These are phyloP conservation scores for Dendrostoma leiphaemia DNA, from an alignment of 2,329 filamentous ascomycete genomes.

Conservation along the genomic window DNA sequence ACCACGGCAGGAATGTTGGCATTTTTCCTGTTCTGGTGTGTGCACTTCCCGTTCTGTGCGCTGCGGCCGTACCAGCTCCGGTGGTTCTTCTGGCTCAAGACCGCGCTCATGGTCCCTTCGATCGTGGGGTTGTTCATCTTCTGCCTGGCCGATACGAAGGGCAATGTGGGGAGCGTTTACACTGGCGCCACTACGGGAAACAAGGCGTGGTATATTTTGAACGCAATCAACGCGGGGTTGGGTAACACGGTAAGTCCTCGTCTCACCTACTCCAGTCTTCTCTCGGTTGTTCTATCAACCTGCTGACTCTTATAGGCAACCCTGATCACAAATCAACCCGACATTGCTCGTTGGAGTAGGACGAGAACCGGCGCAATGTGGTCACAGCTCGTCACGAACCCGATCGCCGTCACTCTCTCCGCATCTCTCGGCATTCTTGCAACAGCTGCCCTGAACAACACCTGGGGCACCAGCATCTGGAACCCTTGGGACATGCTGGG, in stretches of 20 bases:
- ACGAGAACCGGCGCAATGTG: constrained; percentile 37
- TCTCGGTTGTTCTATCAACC: not conserved
- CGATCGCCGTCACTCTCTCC: constrained; percentile 38
- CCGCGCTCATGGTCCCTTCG: constrained; percentile 34
- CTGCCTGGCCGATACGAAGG: constrained; percentile 37
- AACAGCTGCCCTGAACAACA: constrained; percentile 41
- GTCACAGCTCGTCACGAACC: constrained; percentile 39
- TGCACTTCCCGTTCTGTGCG: constrained; percentile 38
- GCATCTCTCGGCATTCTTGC: constrained; percentile 42
- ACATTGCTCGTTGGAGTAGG: constrained; percentile 40
- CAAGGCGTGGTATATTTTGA: constrained; percentile 24
- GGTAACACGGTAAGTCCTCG: constrained; percentile 20
- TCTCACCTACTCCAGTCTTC: not conserved
- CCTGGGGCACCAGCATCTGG: constrained; percentile 32
- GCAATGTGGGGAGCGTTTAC: constrained; percentile 28
- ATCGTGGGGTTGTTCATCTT: constrained; percentile 32
- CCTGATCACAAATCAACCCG: constrained; percentile 40
- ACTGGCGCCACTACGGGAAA: constrained; percentile 3
- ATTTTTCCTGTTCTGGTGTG: constrained; percentile 37
- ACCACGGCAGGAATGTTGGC: constrained; percentile 36
- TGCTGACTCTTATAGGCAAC: constrained; percentile 29
- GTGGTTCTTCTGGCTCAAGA: constrained; percentile 45
- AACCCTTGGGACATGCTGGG: constrained; percentile 24
- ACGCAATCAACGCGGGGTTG: constrained; percentile 37
- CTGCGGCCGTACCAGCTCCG: constrained; percentile 42